Evolutionary conservation across 2,329 filamentous ascomycete genomes (phyloP), one percentile per base, ranked within the genome.

Genomic region (Fusarium sp.): DNA sequence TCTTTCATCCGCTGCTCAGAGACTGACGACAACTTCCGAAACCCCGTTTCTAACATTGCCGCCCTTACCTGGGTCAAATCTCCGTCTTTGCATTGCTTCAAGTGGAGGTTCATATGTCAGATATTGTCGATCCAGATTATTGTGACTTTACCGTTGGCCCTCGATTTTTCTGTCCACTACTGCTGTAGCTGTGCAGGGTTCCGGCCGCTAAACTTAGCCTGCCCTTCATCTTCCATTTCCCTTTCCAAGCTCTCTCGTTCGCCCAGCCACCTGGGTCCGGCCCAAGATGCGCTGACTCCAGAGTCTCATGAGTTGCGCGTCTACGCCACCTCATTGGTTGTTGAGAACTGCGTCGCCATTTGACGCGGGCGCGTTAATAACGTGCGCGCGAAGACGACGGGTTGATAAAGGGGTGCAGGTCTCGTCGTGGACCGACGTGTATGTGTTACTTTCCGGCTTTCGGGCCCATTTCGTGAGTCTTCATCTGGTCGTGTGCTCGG

Each of bases 291-390:
- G 67, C 62, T 65, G 60, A 72, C 61, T 70, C 50, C 51, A 69
- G 47, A 67, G 61, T 74, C 69, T 74, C 63, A 61, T 71, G 45
- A 73, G 60, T 43, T 62, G 62, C 72, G 72, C 61, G 65, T 71
- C 57, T 51, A 54, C 61, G 68, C 53, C 68, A 55, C 55, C 46
- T 38, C 49, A 74, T 74, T 74, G 72, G 72, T 42, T 28, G 28
- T 36, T 13, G 21, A 21, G 28, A 45, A 45, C 57, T 49, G 49
- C 60, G 57, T 70, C 70, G 70, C 71, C 71, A 71, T 70, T 67
- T 63, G 62, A 71, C 70, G 65, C 70, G 69, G 59, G 67, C 71
- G 71, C 69, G 69, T 73, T 69, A 63, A 59, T 28, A 65, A 65
- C 61, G 49, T 57, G 51, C 40, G 46, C 66, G 66, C 49, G 62